Base-by-base conservation (phyloP, 1,139 yeast genomes). In the Oligophagozyma castellii region DNA sequence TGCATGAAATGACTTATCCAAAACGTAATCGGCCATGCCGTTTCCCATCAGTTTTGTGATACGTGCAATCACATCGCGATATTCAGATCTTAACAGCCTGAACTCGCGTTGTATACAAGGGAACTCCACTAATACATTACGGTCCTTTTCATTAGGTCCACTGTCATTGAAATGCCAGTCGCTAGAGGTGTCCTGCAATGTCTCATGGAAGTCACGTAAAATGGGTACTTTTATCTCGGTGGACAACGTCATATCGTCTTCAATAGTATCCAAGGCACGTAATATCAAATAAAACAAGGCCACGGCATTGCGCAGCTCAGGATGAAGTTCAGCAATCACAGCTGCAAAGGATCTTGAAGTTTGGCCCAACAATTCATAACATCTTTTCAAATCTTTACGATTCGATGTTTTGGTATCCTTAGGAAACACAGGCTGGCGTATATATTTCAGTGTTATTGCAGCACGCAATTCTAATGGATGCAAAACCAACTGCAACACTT, bases 21-120 rank as follows among this genome's bases (percentile, higher is more conserved):
- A 63, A 33, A 83, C 76, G 55, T 86, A 89, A 47, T 81, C 89
- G 18, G 96, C 96, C 99, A 89, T 89, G 33, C 98, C 98, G 42
- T 80, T 74, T 32, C 96, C 96, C 98, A 89, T 89, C 51, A 75
- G 66, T 31, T 61, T 46, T 29, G 95, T 73, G 43, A 83, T 80
- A 37, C 77, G 81, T 42, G 66, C 67, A 42, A 89, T 72, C 24
- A 86, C 76, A 32, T 67, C 77, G 56, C 78, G 92, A 53, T 83
- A 86, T 36, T 66, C 73, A 3, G 83, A 73, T 46, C 74, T 73
- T 45, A 89, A 65, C 37, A 63, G 63, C 49, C 77, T 84, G 55
- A 65, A 84, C 50, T 83, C 93, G 6, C 57, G 46, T 45, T 86
- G 61, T 25, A 92, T 67, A 19, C 51, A 49, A 40, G 77, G 76